These are phyloP conservation scores for Gnetum montanum DNA, from an alignment of 75 land plant species.

Conservation along the genomic window DNA sequence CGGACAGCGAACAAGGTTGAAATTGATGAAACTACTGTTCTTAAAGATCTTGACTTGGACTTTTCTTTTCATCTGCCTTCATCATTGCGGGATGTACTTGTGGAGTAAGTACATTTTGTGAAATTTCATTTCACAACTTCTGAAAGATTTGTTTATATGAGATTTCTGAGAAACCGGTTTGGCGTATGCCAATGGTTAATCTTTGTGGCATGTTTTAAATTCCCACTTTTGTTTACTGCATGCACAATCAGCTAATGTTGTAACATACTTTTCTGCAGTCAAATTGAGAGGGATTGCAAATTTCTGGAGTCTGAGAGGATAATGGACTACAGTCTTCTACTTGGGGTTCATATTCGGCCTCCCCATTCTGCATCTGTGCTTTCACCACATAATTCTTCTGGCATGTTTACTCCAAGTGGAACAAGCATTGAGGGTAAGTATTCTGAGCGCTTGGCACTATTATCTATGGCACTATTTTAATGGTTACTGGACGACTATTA, in stretches of 20 bases:
- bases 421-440: neutral
- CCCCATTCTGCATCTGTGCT: constrained; percentile 5
- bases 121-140: too few relatives aligned
- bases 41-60: constrained; percentile 69
- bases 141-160: too few relatives aligned
- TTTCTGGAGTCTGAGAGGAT: constrained; percentile 76
- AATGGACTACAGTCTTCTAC: constrained; percentile 83
- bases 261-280: too few relatives aligned
- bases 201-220: too few relatives aligned
- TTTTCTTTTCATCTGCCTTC: constrained; percentile 67
- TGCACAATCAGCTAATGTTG: too few relatives aligned
- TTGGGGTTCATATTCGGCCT: constrained; percentile 68
- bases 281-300: constrained; percentile 67
- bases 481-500: too few relatives aligned
- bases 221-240: too few relatives aligned
- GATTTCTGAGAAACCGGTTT: too few relatives aligned
- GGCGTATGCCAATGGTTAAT: neutral
- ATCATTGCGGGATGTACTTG: too few relatives aligned
- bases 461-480: too few relatives aligned
- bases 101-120: too few relatives aligned
- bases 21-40: constrained; percentile 44
- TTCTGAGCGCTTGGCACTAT: too few relatives aligned
- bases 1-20: constrained; percentile 51
- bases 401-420: neutral
- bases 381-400: neutral